Percentiles rank a stretch among this genome's conserved stretches.
These are phyloP conservation scores for Kurtzmaniella cleridarum DNA, from an alignment of 805 yeast species.

Conservation along the genomic window DNA sequence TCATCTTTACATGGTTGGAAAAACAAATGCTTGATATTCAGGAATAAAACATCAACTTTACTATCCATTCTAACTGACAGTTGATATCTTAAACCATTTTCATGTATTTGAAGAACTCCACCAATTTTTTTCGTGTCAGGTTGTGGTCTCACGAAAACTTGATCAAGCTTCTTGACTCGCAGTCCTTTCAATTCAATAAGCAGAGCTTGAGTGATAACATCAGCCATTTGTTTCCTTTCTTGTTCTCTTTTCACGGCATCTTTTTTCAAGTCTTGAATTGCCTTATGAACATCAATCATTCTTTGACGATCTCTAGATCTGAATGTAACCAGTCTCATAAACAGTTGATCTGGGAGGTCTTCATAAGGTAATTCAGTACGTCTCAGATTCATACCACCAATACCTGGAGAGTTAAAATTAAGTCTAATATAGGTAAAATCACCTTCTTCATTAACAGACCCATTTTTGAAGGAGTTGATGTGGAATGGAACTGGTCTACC, in stretches of 20 bases:
- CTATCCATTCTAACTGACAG: constrained; percentile 82
- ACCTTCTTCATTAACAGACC: constrained; percentile 94
- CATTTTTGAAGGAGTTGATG: constrained; percentile 88
- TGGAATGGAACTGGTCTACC: constrained; percentile 99
- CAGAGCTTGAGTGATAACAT: constrained; percentile 88
- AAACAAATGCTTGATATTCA: constrained; percentile 87
- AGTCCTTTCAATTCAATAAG: constrained; percentile 77
- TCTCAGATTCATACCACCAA: constrained; percentile 62
- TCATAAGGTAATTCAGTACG: constrained; percentile 87
- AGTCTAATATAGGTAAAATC: constrained; percentile 86
- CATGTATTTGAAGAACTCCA: constrained; percentile 86
- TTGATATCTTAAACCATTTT: constrained; percentile 92
- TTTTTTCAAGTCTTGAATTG: constrained; percentile 87
- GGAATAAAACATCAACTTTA: constrained; percentile 78
- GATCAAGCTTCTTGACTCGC: constrained; percentile 81
- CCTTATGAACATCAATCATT: constrained; percentile 83
- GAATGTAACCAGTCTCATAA: constrained; percentile 79
- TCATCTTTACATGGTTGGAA: constrained; percentile 97
- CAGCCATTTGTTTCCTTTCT: constrained; percentile 87
- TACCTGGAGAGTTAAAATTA: constrained; percentile 91
- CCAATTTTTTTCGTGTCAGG: constrained; percentile 97
- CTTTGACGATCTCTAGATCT: constrained; percentile 89
- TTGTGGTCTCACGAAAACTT: constrained; percentile 87
- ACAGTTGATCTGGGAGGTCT: constrained; percentile 78
- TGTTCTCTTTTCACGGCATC: constrained; percentile 86